A percentile compares a stretch with the other conserved stretches of the same genome.
phyloP scores from a whole-genome alignment of 768 basidiomycete genomes.

The Kwoniella dejecticola region DNA sequence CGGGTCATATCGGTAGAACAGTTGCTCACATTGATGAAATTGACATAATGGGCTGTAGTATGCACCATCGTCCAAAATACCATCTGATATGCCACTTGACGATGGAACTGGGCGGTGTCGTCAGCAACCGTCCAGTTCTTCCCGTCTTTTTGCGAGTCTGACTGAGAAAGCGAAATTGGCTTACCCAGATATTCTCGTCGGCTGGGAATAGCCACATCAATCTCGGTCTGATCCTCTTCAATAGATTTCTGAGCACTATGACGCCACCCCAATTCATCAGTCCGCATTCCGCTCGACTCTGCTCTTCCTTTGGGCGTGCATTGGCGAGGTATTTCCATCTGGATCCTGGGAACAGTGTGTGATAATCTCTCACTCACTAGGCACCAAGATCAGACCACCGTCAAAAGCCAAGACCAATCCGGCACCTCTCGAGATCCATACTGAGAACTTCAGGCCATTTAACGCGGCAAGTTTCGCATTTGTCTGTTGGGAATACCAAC shows the following conservation, averaged over 20 bases:
- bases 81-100: slow-evolving; percentile 91
- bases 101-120: slow-evolving; percentile 60
- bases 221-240: slow-evolving; percentile 78
- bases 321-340: too few relatives aligned
- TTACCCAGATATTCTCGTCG: slow-evolving; percentile 92
- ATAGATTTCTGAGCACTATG: slow-evolving; percentile 75
- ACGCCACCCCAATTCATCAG: background rate
- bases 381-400: slow-evolving; percentile 80
- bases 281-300: too few relatives aligned
- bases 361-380: slow-evolving; percentile 56
- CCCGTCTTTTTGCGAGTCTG: background rate
- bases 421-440: slow-evolving; percentile 88
- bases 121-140: background rate
- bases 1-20: too few relatives aligned
- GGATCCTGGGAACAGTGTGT: too few relatives aligned
- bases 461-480: slow-evolving; percentile 70
- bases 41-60: slow-evolving; percentile 75
- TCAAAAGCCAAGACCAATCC: slow-evolving; percentile 86
- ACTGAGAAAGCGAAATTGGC: background rate
- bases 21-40: slow-evolving; percentile 37
- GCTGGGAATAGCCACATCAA: slow-evolving; percentile 82
- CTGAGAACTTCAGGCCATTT: slow-evolving; percentile 77
- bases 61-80: slow-evolving; percentile 78
- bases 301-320: too few relatives aligned
- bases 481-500: slow-evolving; percentile 77